Evolutionary conservation across 192 early-diverging fungal species (phyloP), one percentile per base, ranked within the genome.

Genomic region (Umbelopsis vinacea): DNA sequence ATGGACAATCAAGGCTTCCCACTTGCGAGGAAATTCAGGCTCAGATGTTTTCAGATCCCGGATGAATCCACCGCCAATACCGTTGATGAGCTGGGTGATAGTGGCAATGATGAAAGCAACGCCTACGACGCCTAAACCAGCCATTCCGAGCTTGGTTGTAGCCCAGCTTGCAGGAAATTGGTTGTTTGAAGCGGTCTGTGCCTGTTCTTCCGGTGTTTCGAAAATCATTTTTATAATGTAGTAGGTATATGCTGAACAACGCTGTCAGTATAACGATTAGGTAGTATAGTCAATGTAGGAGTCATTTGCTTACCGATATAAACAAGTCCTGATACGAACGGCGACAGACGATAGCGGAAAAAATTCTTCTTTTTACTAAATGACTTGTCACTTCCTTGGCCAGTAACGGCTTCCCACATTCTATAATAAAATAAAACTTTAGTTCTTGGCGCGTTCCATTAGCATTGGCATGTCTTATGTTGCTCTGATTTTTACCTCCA

Each of bases 351-450:
- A 53, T 74, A 85, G 21, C 76, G 69, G 63, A 85, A 85, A 38
- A 85, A 83, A 63, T 85, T 85, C 48, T 77, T 75, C 24, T 66
- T 69, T 50, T 74, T 72, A 46, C 74, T 48, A 40, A 81, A 81
- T 35, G 79, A 72, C 11, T 74, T 73, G 46, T 85, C 84, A 15
- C 68, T 70, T 8, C 84, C 84, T 79, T 83, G 84, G 26, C 75
- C 82, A 15, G 82, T 83, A 24, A 78, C 57, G 8, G 72, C 71
- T 71, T 85, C 84, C 84, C 84, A 85, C 35, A 83, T 79, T 48
- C 84, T 75, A 38, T 23, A 29, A 4, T 1, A 66, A 15, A 33
- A 63, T 35, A 35, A 4, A 19, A 26, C 40, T 43, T 43, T 43
- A 43, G 11, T 43, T 4, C 40, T n/a, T n/a, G n/a, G 5, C 11